These are phyloP conservation scores for Populus euphratica DNA, from an alignment of 345 rosid species.

Conservation along the genomic window DNA sequence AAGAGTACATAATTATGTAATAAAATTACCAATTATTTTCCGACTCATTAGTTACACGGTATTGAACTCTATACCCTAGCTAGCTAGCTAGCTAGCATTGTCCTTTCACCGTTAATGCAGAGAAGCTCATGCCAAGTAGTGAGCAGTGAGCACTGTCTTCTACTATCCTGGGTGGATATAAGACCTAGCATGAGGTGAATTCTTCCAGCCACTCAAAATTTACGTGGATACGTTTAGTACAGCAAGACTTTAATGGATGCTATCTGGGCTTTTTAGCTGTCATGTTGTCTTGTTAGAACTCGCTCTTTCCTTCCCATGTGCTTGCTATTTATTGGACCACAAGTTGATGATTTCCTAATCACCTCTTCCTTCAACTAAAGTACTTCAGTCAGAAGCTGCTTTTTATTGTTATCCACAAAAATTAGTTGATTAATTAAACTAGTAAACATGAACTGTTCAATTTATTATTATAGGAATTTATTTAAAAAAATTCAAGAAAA, in stretches of 20 bases:
- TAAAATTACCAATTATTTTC: background rate
- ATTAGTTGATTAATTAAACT: no score
- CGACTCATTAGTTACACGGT: background rate
- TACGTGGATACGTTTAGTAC: background rate
- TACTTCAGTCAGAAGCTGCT: background rate
- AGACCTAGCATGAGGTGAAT: conserved; percentile 15
- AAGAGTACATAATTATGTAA: no score
- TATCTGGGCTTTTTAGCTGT: conserved; percentile 9
- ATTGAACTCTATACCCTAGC: background rate
- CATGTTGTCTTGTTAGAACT: conserved; percentile 10
- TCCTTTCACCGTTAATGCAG: no score
- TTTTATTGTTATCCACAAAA: background rate
- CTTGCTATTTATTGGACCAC: conserved; percentile 17
- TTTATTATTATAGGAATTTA: no score
- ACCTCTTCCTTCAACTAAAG: background rate
- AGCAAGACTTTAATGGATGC: background rate
- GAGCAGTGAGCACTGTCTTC: background rate
- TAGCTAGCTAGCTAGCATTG: no score
- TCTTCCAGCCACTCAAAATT: conserved; percentile 15
- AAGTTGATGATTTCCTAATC: conserved; percentile 1
- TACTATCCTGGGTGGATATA: background rate
- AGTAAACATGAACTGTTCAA: no score
- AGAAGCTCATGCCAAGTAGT: background rate
- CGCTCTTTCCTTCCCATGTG: conserved; percentile 18
- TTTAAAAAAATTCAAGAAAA: no score